Base-by-base conservation (phyloP, 495 filamentous ascomycete genomes). In the Pseudoneurospora amorphoporcata region DNA sequence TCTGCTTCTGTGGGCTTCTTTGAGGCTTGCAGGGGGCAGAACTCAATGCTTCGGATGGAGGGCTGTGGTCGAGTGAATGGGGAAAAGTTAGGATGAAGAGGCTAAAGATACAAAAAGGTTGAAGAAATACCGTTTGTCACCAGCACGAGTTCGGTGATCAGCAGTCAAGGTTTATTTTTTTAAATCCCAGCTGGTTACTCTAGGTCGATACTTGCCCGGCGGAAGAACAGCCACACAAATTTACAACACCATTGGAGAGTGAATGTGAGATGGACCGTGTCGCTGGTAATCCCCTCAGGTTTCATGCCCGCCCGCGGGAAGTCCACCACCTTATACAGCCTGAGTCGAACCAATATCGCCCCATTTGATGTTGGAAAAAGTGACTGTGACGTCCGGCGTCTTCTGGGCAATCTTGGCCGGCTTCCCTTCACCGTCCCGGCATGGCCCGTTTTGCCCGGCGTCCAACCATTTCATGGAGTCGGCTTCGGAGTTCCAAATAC, bases 391-490 rank as follows among this genome's bases (percentile, higher is more conserved):
- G 47, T 85, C 81, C 1, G 86, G 79, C 43, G 82, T 76, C 35
- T 84, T 80, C 19, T 78, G 69, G 74, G 83, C 78, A 65, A 92
- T 86, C n/a, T 76, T 81, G 3, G 74, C 72, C 3, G 88, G 88
- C 68, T 83, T 82, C 41, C 84, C 84, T 45, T 86, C 81, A 19
- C 85, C 84, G 3, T 81, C 84, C 72, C 84, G 88, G 77, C 90
- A 92, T 38, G 90, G 89, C 3, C 90, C 89, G 23, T 86, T 81
- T 45, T 75, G 80, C 8, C 81, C 82, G 53, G 83, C 81, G 75
- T 92, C 90, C 14, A 92, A 78, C 89, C 89, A 92, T 53, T 83
- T 83, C 90, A 91, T 91, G 77, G 84, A 86, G 2, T 81, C 79
- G n/a, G 83, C 80, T 17, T 80, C 77, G 70, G 88, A 88, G 79